Evolutionary conservation across 352 stramenopile species (phyloP).

Genomic region (Globisporangium middletonii): DNA sequence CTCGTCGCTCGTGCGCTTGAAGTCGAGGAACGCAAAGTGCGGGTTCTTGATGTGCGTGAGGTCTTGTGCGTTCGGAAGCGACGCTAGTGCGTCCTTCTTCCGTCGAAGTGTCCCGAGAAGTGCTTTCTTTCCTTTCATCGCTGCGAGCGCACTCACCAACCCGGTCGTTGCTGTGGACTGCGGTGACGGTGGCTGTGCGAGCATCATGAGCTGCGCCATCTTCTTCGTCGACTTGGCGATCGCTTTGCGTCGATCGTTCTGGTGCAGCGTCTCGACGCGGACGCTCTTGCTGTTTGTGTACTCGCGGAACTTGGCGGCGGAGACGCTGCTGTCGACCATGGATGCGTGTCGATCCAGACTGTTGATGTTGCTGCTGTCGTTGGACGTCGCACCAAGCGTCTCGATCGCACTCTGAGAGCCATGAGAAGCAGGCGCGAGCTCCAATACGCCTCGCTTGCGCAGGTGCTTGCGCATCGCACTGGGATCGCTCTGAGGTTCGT

Average conservation of each 20-base stretch:
- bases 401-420: background rate
- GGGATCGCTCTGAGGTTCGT: constrained; percentile 1
- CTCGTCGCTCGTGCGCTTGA: constrained; percentile 19
- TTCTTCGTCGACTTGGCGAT: constrained; percentile 20
- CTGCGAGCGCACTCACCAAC: constrained; percentile 20
- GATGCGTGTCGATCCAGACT: background rate
- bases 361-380: background rate
- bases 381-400: background rate
- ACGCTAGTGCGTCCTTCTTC: constrained; percentile 7
- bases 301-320: constrained; percentile 28
- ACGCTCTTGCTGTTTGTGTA: constrained; percentile 45
- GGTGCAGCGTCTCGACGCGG: constrained; percentile 25
- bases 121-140: constrained; percentile 22
- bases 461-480: constrained; percentile 11
- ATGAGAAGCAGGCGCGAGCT: background rate
- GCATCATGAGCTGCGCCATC: constrained; percentile 27
- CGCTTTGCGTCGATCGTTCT: constrained; percentile 35
- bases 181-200: constrained; percentile 12
- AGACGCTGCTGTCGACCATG: background rate
- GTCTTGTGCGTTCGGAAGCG: constrained; percentile 1
- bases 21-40: constrained; percentile 58
- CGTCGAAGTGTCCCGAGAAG: constrained; percentile 13
- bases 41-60: constrained; percentile 33
- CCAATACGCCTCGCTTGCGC: constrained; percentile 18
- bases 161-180: constrained; percentile 4